Evolutionary conservation across 2,329 filamentous ascomycete genomes (phyloP), one percentile per base, ranked within the genome.

Genomic region (Anthostomella pinea): DNA sequence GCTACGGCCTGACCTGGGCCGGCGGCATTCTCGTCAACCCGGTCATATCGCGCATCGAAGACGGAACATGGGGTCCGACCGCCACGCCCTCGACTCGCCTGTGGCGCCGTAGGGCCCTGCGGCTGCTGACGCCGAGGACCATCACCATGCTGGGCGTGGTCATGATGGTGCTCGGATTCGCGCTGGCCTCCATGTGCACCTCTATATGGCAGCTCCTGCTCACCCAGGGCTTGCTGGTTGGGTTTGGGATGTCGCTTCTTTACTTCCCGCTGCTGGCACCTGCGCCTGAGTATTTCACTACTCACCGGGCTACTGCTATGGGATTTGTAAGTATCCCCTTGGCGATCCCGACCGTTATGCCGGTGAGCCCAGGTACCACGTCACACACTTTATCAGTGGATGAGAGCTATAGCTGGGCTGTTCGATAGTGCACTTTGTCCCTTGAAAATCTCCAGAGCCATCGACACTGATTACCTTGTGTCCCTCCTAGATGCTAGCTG

Each of bases 1-100:
- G 66, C 28, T 63, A 64, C 13, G 70, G 70, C 1, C 50, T 73
- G 23, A 74, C 70, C 1, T 74, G 70, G 70, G 64, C 58, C 4
- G 69, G 70, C n/a, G 66, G 68, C 17, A 67, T 72, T 23, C 45
- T 69, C 16, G 64, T 73, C 6, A 73, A 73, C 46, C 69, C 69
- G 0, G 48, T 72, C 17, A 66, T 73, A 46, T 60, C 66, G 6
- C 62, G 69, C 5, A 57, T 67, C 9, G 62, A 65, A 42, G 50
- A 63, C 35, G 55, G 54, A 0, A 47, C 38, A 2, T 59, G 57
- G 54, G 37, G 35, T 1, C 32, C 45, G 6, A 34, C 39, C n/a
- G n/a, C n/a, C n/a, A 45, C 42, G 10, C 35, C 44, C 1, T 46
- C 51, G 14, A 45, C 38, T 6, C 40, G 47, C 22, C 38, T 34